A percentile compares a stretch with the other conserved stretches of the same genome.
Evolutionary conservation across 768 basidiomycete genomes (phyloP).

Genomic region (Boletus reticulatus): DNA sequence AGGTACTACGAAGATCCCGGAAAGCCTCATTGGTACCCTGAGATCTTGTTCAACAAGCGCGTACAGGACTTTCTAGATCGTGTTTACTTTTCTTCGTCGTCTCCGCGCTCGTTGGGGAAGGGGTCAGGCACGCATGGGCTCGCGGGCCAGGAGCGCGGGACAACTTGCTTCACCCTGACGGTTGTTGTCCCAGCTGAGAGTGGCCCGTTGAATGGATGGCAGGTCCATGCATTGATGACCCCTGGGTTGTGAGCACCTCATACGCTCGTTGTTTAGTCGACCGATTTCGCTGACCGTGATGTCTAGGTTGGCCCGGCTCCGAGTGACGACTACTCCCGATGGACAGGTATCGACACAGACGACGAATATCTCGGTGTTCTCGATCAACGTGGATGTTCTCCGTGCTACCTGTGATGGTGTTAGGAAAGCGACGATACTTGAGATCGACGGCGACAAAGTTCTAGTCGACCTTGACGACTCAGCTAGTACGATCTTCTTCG

Average conservation of each 20-base stretch:
- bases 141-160: neutral
- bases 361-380: slow-evolving; percentile 27
- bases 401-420: neutral
- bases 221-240: slow-evolving; percentile 51
- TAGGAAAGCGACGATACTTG: neutral
- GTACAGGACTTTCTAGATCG: slow-evolving; percentile 58
- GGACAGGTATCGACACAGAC: slow-evolving; percentile 16
- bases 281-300: neutral
- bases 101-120: neutral
- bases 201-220: slow-evolving; percentile 71
- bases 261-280: neutral
- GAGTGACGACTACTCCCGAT: slow-evolving; percentile 4
- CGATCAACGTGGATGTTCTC: slow-evolving; percentile 9
- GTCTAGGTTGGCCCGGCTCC: slow-evolving; percentile 21
- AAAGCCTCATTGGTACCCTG: slow-evolving; percentile 69
- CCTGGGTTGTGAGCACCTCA: slow-evolving; percentile 63
- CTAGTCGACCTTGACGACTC: neutral
- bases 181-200: slow-evolving; percentile 66
- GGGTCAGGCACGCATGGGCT: neutral
- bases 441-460: slow-evolving; percentile 13
- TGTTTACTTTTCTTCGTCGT: slow-evolving; percentile 13
- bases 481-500: slow-evolving; percentile 9
- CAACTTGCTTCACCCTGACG: slow-evolving; percentile 61
- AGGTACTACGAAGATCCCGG: slow-evolving; percentile 64
- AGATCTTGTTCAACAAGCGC: slow-evolving; percentile 50